Conservation (phyloP, 345 rosid genomes). For the Murraya koenigii region DNA sequence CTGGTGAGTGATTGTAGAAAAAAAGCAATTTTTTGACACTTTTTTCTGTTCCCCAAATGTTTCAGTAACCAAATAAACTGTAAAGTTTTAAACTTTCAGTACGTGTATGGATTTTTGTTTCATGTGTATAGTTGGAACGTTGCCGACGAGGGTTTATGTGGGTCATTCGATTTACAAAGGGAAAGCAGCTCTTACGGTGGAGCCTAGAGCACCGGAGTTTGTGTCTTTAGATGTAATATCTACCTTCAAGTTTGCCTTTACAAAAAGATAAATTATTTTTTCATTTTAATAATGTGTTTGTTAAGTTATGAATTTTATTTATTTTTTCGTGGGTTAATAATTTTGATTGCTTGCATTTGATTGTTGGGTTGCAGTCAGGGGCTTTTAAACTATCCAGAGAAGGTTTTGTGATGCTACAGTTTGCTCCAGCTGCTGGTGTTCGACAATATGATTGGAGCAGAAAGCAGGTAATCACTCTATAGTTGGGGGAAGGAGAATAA, state of each 20-base stretch:
- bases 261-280: not conserved
- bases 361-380: constrained; percentile 56
- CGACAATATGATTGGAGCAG: constrained; percentile 87
- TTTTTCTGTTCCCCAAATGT: not conserved
- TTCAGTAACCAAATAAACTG: not conserved
- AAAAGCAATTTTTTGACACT: not conserved
- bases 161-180: constrained; percentile 94
- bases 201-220: constrained; percentile 83
- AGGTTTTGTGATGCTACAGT: constrained; percentile 70
- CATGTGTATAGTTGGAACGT: constrained; percentile 39
- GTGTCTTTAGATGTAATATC: constrained; percentile 56
- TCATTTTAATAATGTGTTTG: not conserved
- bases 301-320: not conserved
- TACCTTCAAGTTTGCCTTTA: not conserved
- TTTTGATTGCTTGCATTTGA: constrained; percentile 17
- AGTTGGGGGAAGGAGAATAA: not conserved
- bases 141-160: constrained; percentile 56
- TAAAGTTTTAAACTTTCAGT: not conserved
- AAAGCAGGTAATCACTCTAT: constrained; percentile 59
- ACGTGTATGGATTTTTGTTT: not conserved
- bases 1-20: constrained; percentile 16
- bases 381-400: constrained; percentile 70
- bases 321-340: not conserved
- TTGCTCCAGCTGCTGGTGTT: constrained; percentile 79
- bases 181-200: constrained; percentile 85